phyloP scores from a whole-genome alignment of 371 early-diverging fungal species.

The Mortierella sp. region DNA sequence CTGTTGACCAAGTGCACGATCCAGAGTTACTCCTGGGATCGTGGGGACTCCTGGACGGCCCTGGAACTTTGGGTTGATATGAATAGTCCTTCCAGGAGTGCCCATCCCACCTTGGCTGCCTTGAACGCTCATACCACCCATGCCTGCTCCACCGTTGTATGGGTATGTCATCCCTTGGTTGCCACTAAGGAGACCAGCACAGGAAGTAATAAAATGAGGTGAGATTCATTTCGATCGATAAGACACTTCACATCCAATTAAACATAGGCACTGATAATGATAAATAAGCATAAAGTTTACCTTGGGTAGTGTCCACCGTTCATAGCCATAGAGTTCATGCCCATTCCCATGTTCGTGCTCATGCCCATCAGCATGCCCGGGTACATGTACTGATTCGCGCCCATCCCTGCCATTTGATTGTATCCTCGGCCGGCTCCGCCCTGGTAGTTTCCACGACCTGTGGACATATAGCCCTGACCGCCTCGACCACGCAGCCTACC shows the following conservation, averaged over 20 bases:
- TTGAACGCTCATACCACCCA: constrained; percentile 20
- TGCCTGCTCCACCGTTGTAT: constrained; percentile 20
- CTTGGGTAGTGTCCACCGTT: neutral
- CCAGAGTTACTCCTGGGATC: constrained; percentile 11
- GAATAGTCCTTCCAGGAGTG: constrained; percentile 35
- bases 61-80: constrained; percentile 56
- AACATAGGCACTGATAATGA: neutral
- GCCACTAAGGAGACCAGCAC: neutral
- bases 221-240: neutral
- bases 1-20: constrained; percentile 1
- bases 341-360: constrained; percentile 32
- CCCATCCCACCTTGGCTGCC: constrained; percentile 24
- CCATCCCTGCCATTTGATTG: constrained; percentile 29
- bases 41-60: constrained; percentile 22
- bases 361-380: constrained; percentile 7
- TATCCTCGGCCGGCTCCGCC: constrained; percentile 21
- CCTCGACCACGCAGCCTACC: constrained; percentile 32
- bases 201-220: neutral
- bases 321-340: constrained; percentile 24
- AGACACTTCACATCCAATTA: neutral
- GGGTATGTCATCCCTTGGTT: constrained; percentile 30
- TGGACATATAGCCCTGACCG: constrained; percentile 15
- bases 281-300: too few relatives aligned
- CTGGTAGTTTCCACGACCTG: constrained; percentile 32
- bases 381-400: neutral